These are phyloP conservation scores for Trichoderma polysporum DNA, from an alignment of 2,329 filamentous ascomycete genomes.

Conservation along the genomic window DNA sequence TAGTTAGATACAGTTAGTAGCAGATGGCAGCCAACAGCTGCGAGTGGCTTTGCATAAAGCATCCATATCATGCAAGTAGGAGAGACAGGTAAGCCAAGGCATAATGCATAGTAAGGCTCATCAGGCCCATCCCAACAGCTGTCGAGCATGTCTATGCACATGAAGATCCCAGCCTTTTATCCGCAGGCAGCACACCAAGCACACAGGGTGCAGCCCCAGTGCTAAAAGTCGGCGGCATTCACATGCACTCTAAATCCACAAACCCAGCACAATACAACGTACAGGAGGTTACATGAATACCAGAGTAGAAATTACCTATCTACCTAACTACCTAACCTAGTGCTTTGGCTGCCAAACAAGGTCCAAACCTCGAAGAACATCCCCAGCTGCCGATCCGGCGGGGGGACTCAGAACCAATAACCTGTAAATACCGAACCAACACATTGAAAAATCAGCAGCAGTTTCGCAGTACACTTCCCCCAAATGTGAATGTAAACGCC, in stretches of 20 bases:
- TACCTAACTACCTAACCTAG: slow-evolving; percentile 12
- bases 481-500: slow-evolving; percentile 9
- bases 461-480: neutral
- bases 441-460: neutral
- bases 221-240: neutral
- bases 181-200: neutral
- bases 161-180: neutral
- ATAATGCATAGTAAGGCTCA: neutral
- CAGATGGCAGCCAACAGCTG: too few relatives aligned
- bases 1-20: too few relatives aligned
- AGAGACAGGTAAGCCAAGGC: neutral
- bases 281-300: neutral
- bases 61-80: neutral
- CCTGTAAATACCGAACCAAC: neutral
- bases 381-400: neutral
- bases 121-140: too few relatives aligned
- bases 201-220: neutral
- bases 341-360: slow-evolving; percentile 2
- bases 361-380: neutral
- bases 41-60: neutral
- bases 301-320: slow-evolving; percentile 5
- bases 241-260: too few relatives aligned
- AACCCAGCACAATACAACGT: neutral
- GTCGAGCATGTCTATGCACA: neutral
- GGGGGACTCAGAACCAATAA: neutral